These are phyloP conservation scores for Phytophthora sojae DNA, from an alignment of 352 stramenopile genomes.

Conservation along the genomic window DNA sequence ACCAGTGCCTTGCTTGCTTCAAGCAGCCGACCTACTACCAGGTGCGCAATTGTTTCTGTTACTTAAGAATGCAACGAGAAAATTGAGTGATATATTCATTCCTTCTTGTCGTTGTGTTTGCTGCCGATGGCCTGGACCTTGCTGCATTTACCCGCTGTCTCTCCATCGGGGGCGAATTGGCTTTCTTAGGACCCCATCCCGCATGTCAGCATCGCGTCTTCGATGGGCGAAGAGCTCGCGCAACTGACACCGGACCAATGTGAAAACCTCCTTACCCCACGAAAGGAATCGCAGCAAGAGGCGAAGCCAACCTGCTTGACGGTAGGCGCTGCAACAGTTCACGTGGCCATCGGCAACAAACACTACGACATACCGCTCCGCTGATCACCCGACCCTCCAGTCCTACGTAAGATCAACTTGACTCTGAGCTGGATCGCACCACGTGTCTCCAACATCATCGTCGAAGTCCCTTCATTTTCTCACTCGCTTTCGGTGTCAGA, in stretches of 20 bases:
- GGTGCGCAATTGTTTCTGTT: conserved; percentile 37
- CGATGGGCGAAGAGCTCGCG: conserved; percentile 56
- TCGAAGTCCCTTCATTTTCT: conserved; percentile 8
- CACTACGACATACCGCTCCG: conserved; percentile 74
- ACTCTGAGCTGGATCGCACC: conserved; percentile 1
- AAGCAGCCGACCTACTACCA: conserved; percentile 67
- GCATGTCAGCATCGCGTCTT: conserved; percentile 83
- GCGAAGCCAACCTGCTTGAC: conserved; percentile 27
- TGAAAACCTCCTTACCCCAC: conserved; percentile 28
- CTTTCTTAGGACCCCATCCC: conserved; percentile 71
- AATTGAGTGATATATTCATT: conserved; percentile 32
- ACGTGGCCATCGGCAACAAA: conserved; percentile 87
- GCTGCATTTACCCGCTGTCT: conserved; percentile 10
- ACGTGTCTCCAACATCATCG: neutral
- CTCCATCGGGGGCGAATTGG: conserved; percentile 6
- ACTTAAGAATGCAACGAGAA: conserved; percentile 12
- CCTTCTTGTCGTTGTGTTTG: conserved; percentile 48
- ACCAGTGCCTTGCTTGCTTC: conserved; percentile 68
- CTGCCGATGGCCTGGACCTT: conserved; percentile 42
- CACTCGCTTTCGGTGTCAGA: conserved; percentile 63
- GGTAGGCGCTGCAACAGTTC: conserved; percentile 44
- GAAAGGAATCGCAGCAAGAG: conserved; percentile 27
- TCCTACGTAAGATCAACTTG: conserved; percentile 5
- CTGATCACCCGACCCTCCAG: conserved; percentile 29
- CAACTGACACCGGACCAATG: conserved; percentile 51